These are phyloP conservation scores for Leccinum uliginosum DNA, from an alignment of 768 basidiomycete genomes.

Conservation along the genomic window DNA sequence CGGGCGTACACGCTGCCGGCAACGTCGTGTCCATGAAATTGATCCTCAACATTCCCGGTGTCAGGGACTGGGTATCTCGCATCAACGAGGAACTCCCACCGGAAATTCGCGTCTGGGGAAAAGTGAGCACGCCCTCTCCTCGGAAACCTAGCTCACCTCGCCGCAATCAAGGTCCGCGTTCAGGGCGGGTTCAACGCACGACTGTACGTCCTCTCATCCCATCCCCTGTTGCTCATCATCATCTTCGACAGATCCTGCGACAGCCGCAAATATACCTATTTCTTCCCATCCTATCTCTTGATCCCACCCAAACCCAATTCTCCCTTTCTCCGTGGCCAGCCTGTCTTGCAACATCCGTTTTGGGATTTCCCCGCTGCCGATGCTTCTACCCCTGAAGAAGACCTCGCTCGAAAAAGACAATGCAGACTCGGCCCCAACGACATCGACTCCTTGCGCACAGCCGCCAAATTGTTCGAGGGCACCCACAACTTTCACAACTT, in stretches of 20 bases:
- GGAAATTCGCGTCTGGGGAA: constrained; percentile 90
- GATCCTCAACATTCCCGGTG: constrained; percentile 71
- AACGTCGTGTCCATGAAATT: constrained; percentile 91
- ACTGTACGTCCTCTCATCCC: constrained; percentile 39
- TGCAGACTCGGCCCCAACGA: constrained; percentile 62
- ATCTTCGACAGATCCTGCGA: constrained; percentile 66
- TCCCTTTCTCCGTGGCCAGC: constrained; percentile 48
- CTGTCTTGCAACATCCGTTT: constrained; percentile 46
- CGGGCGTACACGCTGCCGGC: constrained; percentile 95
- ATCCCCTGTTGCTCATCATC: constrained; percentile 5
- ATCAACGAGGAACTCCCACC: constrained; percentile 89
- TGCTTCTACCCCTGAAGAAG: constrained; percentile 47
- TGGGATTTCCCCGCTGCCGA: constrained; percentile 46
- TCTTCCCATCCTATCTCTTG: constrained; percentile 89
- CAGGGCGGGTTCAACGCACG: constrained; percentile 84
- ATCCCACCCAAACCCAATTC: constrained; percentile 83
- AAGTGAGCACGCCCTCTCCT: constrained; percentile 43
- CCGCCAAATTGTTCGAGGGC: constrained; percentile 68
- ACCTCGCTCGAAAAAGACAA: constrained; percentile 58
- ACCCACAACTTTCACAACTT: constrained; percentile 99
- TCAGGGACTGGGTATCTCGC: constrained; percentile 61
- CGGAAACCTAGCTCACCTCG: neutral
- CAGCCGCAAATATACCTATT: constrained; percentile 96
- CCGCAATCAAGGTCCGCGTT: constrained; percentile 47
- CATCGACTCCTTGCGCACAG: constrained; percentile 50